Evolutionary conservation across 352 stramenopile genomes (phyloP).

Genomic region (Phytophthora cryptogea): DNA sequence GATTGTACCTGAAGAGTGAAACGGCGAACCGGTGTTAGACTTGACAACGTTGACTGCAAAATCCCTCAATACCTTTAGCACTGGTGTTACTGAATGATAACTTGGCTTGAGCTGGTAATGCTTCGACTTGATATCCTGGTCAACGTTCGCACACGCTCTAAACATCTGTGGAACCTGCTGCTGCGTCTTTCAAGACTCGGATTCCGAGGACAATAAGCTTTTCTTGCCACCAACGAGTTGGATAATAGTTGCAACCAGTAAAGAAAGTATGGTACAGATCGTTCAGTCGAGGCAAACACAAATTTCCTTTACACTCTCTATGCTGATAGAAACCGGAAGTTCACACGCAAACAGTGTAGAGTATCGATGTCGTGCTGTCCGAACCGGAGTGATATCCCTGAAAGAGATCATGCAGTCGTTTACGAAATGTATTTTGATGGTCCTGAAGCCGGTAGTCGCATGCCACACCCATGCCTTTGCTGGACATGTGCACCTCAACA

Average conservation of each 20-base stretch:
- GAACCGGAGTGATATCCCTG: not conserved
- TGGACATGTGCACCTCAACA: constrained; percentile 19
- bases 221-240: too few species aligned
- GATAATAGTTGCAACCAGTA: too few species aligned
- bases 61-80: not conserved
- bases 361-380: not conserved
- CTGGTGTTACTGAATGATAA: not conserved
- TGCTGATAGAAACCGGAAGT: too few species aligned
- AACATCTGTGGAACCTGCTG: constrained; percentile 12
- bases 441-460: not conserved
- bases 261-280: too few species aligned
- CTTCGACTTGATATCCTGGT: constrained; percentile 10
- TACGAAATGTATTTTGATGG: constrained; percentile 5
- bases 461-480: constrained; percentile 15
- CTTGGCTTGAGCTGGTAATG: not conserved
- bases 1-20: not conserved
- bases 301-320: not conserved
- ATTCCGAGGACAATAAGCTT: too few species aligned
- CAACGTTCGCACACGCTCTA: constrained; percentile 4
- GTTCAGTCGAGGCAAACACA: too few species aligned
- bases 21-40: not conserved
- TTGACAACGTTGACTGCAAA: not conserved
- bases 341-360: too few species aligned
- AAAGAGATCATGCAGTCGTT: not conserved
- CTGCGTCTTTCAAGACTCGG: not conserved